phyloP scores from a whole-genome alignment of 148 eudicot species.

The Vaccinium darrowii region DNA sequence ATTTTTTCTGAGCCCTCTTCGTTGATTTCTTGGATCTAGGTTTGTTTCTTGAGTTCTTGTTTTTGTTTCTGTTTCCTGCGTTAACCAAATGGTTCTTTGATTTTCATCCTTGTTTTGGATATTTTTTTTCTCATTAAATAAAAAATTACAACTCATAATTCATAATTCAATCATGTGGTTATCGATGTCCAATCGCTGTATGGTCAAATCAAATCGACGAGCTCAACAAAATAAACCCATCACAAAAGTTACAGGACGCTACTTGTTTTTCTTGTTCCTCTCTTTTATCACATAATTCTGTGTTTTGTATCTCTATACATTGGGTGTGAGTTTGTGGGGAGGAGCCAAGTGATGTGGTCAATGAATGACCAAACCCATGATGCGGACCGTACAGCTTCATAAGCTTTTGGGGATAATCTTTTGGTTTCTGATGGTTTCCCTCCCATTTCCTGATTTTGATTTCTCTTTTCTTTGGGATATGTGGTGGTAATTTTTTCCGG shows the following conservation, averaged over 20 bases:
- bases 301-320: too few species aligned
- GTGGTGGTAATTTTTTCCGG: not conserved
- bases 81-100: not conserved
- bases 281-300: too few species aligned
- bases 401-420: constrained; percentile 14
- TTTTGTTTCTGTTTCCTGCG: not conserved
- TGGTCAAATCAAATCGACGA: too few species aligned
- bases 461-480: too few species aligned
- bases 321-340: not conserved
- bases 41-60: not conserved
- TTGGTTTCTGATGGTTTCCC: constrained; percentile 17
- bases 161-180: too few species aligned
- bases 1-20: constrained; percentile 2
- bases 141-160: too few species aligned
- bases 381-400: constrained; percentile 19
- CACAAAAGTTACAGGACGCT: too few species aligned
- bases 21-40: not conserved
- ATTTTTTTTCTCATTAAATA: too few species aligned
- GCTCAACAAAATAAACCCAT: too few species aligned
- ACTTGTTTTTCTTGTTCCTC: too few species aligned
- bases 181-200: too few species aligned
- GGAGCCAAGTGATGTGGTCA: constrained; percentile 15
- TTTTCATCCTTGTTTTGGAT: not conserved
- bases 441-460: not conserved
- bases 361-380: constrained; percentile 12